Evolutionary conservation across 2,329 filamentous ascomycete genomes (phyloP).

Genomic region (Claviceps cyperi): DNA sequence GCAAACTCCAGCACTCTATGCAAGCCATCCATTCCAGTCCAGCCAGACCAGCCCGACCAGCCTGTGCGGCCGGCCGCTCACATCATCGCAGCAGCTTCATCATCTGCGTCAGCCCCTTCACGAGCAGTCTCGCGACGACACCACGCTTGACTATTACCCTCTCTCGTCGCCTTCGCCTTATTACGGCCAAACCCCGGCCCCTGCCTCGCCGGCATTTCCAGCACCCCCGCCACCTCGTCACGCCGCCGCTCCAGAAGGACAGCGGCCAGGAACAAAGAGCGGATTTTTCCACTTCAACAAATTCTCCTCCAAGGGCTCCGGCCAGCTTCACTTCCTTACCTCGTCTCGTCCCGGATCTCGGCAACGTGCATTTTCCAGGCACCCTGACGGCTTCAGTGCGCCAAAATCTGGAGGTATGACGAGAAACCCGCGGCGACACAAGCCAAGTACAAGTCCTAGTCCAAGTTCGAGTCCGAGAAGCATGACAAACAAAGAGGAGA

Average conservation of each 20-base stretch:
- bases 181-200: constrained; percentile 1
- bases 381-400: constrained; percentile 16
- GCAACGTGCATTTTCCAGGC: constrained; percentile 24
- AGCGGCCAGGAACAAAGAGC: constrained; percentile 27
- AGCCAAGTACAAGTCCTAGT: not conserved
- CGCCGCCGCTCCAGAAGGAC: not conserved
- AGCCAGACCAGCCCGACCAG: not conserved
- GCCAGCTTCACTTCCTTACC: constrained; percentile 14
- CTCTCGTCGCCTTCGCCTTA: constrained; percentile 12
- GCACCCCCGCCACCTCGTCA: constrained; percentile 6
- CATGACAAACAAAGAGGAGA: not conserved
- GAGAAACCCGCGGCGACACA: constrained; percentile 3
- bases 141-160: constrained; percentile 9
- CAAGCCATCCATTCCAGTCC: too few relatives aligned
- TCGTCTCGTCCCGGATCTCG: constrained; percentile 22
- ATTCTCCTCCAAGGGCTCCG: constrained; percentile 26
- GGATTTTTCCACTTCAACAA: constrained; percentile 39
- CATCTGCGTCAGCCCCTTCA: constrained; percentile 8
- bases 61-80: constrained; percentile 7
- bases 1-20: not conserved
- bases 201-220: constrained; percentile 5
- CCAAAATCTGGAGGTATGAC: constrained; percentile 22
- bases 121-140: constrained; percentile 12
- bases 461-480: not conserved
- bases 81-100: constrained; percentile 5